Evolutionary conservation across 2,329 filamentous ascomycete species (phyloP), one percentile per base, ranked within the genome.

Genomic region (Colletotrichum liriopes): DNA sequence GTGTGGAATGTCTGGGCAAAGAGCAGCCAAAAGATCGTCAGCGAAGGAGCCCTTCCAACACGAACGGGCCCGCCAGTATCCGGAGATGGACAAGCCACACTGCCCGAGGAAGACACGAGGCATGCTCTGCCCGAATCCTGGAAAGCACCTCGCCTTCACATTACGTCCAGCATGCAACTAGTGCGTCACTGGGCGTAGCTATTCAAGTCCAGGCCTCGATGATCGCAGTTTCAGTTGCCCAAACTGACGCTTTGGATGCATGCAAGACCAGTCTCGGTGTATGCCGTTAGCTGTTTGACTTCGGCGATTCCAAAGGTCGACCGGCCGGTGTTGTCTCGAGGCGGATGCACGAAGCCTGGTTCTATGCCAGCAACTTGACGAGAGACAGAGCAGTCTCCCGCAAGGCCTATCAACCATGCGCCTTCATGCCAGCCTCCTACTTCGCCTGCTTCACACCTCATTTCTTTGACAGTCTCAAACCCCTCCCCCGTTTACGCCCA

Each of bases 201-300:
- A 20, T 65, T 23, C 59, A 63, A 72, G 52, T 45, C 26, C 54
- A 49, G 52, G 7, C 65, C 45, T 37, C 26, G 58, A 43, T 59
- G 69, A 63, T 68, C 51, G 26, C 49, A 63, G 59, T 69, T 72
- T 69, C 65, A 54, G 41, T 68, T 63, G 58, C 65, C 45, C 49
- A 67, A 62, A 69, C 26, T 64, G 65, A 63, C 65, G 65, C 65
- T 72, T 70, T 70, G 58, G 52, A 70, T 54, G 66, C 47, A 65
- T 47, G 52, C 65, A 64, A 70, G 29, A 60, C 49, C 39, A 45
- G 29, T 26, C 37, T 58, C 43, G 51, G 56, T 47, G 35, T 63
- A 20, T 60, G 35, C 62, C 54, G 54, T 47, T 47, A 41, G 47
- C 43, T 51, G 35, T 29, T 67, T 26, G 58, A 20, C 56, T 58